These are phyloP conservation scores for Venturiaceae sp. DNA, from an alignment of 2,329 filamentous ascomycete species.

Conservation along the genomic window DNA sequence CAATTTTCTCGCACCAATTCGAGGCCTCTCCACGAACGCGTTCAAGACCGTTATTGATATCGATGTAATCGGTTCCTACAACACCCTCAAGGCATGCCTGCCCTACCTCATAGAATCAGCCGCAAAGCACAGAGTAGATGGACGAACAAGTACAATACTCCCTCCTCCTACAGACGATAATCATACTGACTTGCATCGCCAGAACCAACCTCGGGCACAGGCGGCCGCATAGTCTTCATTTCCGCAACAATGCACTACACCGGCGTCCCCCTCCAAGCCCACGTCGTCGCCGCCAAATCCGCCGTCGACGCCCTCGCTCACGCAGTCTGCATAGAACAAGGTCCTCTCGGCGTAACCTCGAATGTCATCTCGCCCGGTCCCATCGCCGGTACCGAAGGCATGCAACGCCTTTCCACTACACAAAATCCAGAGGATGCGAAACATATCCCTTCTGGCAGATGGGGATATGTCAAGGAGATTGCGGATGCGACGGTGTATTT, in stretches of 20 bases:
- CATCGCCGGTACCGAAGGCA: constrained; percentile 69
- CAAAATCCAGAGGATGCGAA: constrained; percentile 21
- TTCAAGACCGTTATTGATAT: constrained; percentile 97
- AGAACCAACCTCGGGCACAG: constrained; percentile 41
- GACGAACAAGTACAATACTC: constrained; percentile 35
- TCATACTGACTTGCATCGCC: constrained; percentile 15
- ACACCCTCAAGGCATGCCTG: constrained; percentile 86
- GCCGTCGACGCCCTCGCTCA: constrained; percentile 78
- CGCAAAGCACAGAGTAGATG: constrained; percentile 48
- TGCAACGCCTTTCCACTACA: constrained; percentile 29
- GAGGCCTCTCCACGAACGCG: constrained; percentile 73
- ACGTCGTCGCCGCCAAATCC: constrained; percentile 87
- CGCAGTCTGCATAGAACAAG: constrained; percentile 78
- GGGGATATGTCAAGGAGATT: constrained; percentile 76
- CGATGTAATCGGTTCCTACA: constrained; percentile 86
- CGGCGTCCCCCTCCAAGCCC: constrained; percentile 73
- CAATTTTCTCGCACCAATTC: constrained; percentile 85
- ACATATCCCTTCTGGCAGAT: constrained; percentile 60
- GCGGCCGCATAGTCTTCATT: constrained; percentile 81
- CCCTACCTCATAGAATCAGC: constrained; percentile 74
- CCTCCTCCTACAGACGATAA: background rate
- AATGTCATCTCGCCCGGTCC: constrained; percentile 86
- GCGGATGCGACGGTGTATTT: constrained; percentile 86
- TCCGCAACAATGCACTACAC: constrained; percentile 89
- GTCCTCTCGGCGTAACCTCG: constrained; percentile 73